phyloP scores from a whole-genome alignment of 1,284 basidiomycete genomes.

The Ganoderma lingzhi region DNA sequence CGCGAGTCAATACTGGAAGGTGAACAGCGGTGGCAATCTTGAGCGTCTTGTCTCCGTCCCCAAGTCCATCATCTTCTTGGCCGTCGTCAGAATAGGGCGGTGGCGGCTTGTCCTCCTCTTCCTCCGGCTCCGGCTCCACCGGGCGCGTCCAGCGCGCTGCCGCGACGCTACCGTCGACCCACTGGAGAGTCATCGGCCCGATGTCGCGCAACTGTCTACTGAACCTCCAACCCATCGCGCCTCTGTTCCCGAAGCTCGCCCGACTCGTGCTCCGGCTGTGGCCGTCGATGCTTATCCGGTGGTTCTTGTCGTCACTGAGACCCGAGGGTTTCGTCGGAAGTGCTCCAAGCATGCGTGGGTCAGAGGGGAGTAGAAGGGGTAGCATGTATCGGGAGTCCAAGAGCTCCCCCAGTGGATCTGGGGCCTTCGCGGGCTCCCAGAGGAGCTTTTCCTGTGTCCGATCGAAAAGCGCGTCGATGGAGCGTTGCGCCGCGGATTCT shows the following conservation, averaged over 20 bases:
- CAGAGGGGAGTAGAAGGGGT: constrained; percentile 84
- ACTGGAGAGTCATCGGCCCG: constrained; percentile 64
- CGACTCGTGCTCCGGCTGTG: constrained; percentile 48
- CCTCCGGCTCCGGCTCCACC: constrained; percentile 45
- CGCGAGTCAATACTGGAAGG: constrained; percentile 70
- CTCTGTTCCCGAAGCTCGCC: constrained; percentile 47
- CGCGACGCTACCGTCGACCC: constrained; percentile 70
- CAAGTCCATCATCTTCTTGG: constrained; percentile 34
- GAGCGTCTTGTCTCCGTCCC: constrained; percentile 30
- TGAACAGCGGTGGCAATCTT: constrained; percentile 47
- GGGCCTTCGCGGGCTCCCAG: constrained; percentile 81
- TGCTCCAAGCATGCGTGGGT: constrained; percentile 81
- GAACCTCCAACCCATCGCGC: constrained; percentile 63
- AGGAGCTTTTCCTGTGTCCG: constrained; percentile 64
- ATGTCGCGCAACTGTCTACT: constrained; percentile 68
- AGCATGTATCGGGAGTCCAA: constrained; percentile 94
- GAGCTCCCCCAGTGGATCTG: constrained; percentile 86
- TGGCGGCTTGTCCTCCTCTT: constrained; percentile 43
- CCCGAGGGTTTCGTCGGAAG: constrained; percentile 56
- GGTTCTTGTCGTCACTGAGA: constrained; percentile 46
- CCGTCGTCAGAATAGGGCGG: constrained; percentile 41
- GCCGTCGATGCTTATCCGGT: constrained; percentile 43
- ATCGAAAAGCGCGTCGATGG: constrained; percentile 84
- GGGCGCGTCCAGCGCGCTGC: constrained; percentile 51
- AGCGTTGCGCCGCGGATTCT: constrained; percentile 55